These are phyloP conservation scores for Nicotiana otophora DNA, from an alignment of 257 asterid genomes.

Conservation along the genomic window DNA sequence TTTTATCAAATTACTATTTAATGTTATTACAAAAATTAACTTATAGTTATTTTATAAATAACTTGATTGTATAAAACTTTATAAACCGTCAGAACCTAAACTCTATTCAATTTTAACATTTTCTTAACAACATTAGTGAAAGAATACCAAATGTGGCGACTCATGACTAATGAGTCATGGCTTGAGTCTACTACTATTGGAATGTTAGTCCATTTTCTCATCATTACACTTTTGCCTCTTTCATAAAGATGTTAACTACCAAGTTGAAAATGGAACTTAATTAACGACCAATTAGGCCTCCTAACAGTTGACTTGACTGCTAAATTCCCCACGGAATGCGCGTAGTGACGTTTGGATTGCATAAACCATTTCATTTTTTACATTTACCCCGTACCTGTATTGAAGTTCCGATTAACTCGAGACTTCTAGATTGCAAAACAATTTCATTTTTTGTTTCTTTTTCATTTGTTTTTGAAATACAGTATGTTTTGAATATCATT, in stretches of 20 bases:
- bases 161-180: background rate
- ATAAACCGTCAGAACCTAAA: background rate
- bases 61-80: background rate
- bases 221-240: background rate
- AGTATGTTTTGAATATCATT: background rate
- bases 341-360: background rate
- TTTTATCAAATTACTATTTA: background rate
- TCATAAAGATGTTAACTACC: constrained; percentile 1
- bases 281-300: background rate
- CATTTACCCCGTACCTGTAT: too few relatives aligned
- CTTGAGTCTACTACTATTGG: background rate
- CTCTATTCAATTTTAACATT: background rate
- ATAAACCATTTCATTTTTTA: background rate
- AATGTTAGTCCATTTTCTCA: background rate
- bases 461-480: background rate
- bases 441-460: background rate
- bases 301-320: constrained; percentile 1
- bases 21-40: background rate
- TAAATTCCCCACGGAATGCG: constrained; percentile 5
- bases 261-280: constrained; percentile 1
- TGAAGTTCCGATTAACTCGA: background rate
- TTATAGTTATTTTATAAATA: background rate
- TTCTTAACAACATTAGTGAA: background rate
- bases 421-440: background rate
- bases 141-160: background rate